Base-by-base conservation (phyloP, 1,284 basidiomycete genomes). In the Boletus sp. region DNA sequence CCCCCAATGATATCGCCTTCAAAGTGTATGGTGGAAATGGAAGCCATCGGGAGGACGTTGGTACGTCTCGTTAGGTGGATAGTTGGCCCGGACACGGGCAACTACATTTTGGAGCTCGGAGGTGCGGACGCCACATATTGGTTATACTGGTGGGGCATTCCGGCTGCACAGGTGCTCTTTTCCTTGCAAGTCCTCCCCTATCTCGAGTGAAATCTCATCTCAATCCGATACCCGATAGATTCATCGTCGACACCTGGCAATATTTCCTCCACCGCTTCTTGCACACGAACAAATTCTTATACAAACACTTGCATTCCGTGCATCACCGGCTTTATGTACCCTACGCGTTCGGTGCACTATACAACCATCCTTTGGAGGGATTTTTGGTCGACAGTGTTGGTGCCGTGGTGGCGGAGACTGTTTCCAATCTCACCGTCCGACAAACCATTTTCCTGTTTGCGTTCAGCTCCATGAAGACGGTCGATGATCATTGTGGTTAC, bases 401-500 rank as follows among this genome's bases (percentile, higher is more conserved):
- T 38, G 86, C 91, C 0, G 82, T 72, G 8, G 55, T 97, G 17
- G 91, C 94, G 0, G 88, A 98, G 62, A 64, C 72, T 16, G 27
- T 82, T 7, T 76, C 88, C 0, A 66, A 76, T 10, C 86, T 99
- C 79, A 82, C 81, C 14, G 76, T 87, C 4, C 84, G 96, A 8
- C 91, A 94, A 66, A 84, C 91, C n/a, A 82, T 83, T 49, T 60
- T 97, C 40, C 76, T 98, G 48, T 99, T 98, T 66, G 73, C 73
- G 8, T 72, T 98, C 54, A 88, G 89, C 14, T 90, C 88, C 1
- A 71, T 91, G 61, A 99, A 99, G 75, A 98, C 95, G 1, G 93
- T 99, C 37, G 94, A 97, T 58, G 96, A 99, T 66, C 95, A 99
- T 68, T 97, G 94, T 55, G 95, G 95, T 1, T 97, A 96, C 66